Evolutionary conservation across 371 early-diverging fungal species (phyloP).

Genomic region (Mortierella sp.): DNA sequence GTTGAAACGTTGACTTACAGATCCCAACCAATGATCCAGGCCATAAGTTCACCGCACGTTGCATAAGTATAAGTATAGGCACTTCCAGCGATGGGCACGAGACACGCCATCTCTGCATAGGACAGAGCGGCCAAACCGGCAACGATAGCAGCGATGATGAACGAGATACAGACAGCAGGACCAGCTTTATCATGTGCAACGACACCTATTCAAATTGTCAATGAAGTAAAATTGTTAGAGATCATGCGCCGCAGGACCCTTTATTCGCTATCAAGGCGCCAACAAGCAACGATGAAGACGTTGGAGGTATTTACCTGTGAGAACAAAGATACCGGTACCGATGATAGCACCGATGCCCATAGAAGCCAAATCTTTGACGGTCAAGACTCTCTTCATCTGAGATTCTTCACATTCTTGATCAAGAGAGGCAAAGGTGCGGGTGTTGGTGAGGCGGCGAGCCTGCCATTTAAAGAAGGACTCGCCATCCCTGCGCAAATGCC

Average conservation of each 20-base stretch:
- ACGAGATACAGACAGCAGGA: slow-evolving; percentile 83
- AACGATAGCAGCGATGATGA: slow-evolving; percentile 77
- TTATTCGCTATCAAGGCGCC: too few relatives aligned
- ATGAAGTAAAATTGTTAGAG: too few relatives aligned
- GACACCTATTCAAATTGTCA: slow-evolving; percentile 56
- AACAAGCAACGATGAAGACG: too few relatives aligned
- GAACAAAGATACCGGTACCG: slow-evolving; percentile 70
- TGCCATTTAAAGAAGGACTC: slow-evolving; percentile 31
- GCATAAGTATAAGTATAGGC: slow-evolving; percentile 90
- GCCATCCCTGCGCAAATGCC: slow-evolving; percentile 33
- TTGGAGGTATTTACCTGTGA: slow-evolving; percentile 55
- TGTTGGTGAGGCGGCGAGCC: slow-evolving; percentile 42
- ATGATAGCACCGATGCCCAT: slow-evolving; percentile 77
- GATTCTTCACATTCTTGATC: slow-evolving; percentile 36
- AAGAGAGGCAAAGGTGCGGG: slow-evolving; percentile 49
- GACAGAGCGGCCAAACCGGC: slow-evolving; percentile 82
- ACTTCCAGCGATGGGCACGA: slow-evolving; percentile 87
- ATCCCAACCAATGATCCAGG: slow-evolving; percentile 90
- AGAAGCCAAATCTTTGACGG: slow-evolving; percentile 26
- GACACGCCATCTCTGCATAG: slow-evolving; percentile 85
- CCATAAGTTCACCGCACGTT: slow-evolving; percentile 86
- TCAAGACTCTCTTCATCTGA: slow-evolving; percentile 45
- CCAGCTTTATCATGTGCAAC: slow-evolving; percentile 87
- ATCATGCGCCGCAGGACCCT: too few relatives aligned
- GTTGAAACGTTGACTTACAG: slow-evolving; percentile 44